Evolutionary conservation across 208 protist species (phyloP).

Genomic region (Leishmania amazonensis): DNA sequence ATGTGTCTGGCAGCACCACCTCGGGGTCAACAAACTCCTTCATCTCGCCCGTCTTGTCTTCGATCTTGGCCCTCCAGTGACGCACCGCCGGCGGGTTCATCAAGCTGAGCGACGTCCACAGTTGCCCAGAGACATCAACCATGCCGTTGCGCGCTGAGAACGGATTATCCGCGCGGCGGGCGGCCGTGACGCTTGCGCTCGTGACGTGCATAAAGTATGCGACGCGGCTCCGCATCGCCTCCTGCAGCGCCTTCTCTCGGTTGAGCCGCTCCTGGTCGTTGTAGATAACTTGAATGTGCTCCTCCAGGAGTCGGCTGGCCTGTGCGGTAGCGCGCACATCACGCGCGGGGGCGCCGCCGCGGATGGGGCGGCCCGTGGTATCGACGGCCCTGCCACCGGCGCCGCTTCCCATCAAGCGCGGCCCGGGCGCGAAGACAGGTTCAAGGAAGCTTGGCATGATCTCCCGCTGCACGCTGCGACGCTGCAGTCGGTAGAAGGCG

Average conservation of each 20-base stretch:
- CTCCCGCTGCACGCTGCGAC: conserved; percentile 76
- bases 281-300: conserved; percentile 80
- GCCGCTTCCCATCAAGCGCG: conserved; percentile 22
- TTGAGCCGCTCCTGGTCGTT: conserved; percentile 66
- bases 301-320: conserved; percentile 60
- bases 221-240: conserved; percentile 42
- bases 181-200: conserved; percentile 79
- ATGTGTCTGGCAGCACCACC: conserved; percentile 54
- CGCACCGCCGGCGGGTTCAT: conserved; percentile 54
- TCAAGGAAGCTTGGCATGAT: conserved; percentile 87
- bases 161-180: conserved; percentile 86
- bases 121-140: conserved; percentile 65
- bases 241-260: conserved; percentile 58
- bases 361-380: conserved; percentile 9
- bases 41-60: conserved; percentile 38
- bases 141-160: conserved; percentile 86
- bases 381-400: conserved; percentile 9
- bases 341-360: not conserved
- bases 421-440: conserved; percentile 50
- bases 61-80: conserved; percentile 34
- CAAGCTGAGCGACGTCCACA: conserved; percentile 66
- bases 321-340: conserved; percentile 10
- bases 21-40: conserved; percentile 69
- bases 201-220: conserved; percentile 77
- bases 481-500: conserved; percentile 68